phyloP scores from a whole-genome alignment of 2,329 filamentous ascomycete species.

The Penicillium sp. region DNA sequence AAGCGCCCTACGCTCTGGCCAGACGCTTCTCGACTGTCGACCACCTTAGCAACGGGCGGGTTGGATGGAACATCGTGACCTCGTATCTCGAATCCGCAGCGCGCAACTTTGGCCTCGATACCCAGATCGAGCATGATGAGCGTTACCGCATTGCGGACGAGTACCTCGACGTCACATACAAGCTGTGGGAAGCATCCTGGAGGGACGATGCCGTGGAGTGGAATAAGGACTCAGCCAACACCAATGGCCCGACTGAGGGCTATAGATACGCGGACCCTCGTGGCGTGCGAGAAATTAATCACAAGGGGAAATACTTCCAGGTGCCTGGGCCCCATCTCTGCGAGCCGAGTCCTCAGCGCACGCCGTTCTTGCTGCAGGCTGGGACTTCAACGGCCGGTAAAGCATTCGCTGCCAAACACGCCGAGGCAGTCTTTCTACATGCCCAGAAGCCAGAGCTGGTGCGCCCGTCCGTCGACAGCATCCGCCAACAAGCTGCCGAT shows the following conservation, averaged over 20 bases:
- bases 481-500: constrained; percentile 37
- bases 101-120: constrained; percentile 44
- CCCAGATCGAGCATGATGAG: constrained; percentile 49
- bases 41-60: constrained; percentile 49
- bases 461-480: constrained; percentile 40
- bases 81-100: constrained; percentile 48
- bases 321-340: constrained; percentile 44
- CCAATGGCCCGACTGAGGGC: constrained; percentile 9
- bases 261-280: constrained; percentile 32
- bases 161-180: constrained; percentile 45
- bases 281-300: constrained; percentile 37
- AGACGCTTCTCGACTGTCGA: constrained; percentile 53
- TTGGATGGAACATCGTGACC: constrained; percentile 53
- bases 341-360: constrained; percentile 46
- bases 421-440: constrained; percentile 46
- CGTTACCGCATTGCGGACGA: constrained; percentile 49
- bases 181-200: constrained; percentile 54
- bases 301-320: constrained; percentile 42
- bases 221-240: constrained; percentile 13
- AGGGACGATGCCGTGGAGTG: constrained; percentile 38
- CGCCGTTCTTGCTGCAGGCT: constrained; percentile 48
- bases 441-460: constrained; percentile 45
- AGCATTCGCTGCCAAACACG: constrained; percentile 43
- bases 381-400: constrained; percentile 46
- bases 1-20: constrained; percentile 53